Evolutionary conservation across 1,139 yeast species (phyloP).

Genomic region (Taphrina confusa): DNA sequence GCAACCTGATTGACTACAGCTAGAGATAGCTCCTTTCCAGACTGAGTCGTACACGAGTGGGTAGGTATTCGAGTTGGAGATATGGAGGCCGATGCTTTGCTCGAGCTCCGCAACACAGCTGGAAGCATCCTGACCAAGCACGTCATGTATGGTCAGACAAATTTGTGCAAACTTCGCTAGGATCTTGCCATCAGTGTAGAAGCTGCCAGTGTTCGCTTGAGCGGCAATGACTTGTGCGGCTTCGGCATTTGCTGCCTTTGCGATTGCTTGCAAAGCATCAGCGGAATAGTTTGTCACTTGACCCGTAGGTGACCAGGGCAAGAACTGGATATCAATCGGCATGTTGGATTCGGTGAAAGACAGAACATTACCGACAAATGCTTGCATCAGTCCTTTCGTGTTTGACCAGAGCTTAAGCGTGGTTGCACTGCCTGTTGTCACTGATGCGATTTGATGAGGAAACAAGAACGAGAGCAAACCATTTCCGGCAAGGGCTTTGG

Average conservation of each 20-base stretch:
- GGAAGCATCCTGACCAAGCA: constrained; percentile 55
- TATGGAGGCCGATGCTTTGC: constrained; percentile 56
- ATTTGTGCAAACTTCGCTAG: constrained; percentile 74
- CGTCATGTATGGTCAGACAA: constrained; percentile 62
- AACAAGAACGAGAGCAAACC: constrained; percentile 63
- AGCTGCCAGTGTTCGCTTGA: constrained; percentile 55
- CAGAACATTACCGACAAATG: constrained; percentile 56
- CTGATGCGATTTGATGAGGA: constrained; percentile 67
- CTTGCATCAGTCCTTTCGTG: constrained; percentile 69
- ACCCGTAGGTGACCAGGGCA: constrained; percentile 52
- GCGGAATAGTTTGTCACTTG: constrained; percentile 52
- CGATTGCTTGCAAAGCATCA: constrained; percentile 54
- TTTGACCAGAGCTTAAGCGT: constrained; percentile 56
- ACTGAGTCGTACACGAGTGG: constrained; percentile 71
- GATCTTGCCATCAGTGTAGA: constrained; percentile 70
- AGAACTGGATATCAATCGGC: constrained; percentile 52
- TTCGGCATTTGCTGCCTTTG: constrained; percentile 60
- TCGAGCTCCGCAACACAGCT: constrained; percentile 56
- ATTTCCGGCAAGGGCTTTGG: constrained; percentile 44
- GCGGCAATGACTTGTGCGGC: constrained; percentile 58
- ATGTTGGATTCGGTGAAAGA: constrained; percentile 59
- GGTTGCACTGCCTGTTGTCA: constrained; percentile 49
- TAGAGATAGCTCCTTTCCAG: constrained; percentile 68
- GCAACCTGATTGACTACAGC: constrained; percentile 52
- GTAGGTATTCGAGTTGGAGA: constrained; percentile 55